Percentiles rank a stretch among this genome's conserved stretches.
Evolutionary conservation across 176 grass and related monocot genomes (phyloP).

Genomic region (Carex kokanica): DNA sequence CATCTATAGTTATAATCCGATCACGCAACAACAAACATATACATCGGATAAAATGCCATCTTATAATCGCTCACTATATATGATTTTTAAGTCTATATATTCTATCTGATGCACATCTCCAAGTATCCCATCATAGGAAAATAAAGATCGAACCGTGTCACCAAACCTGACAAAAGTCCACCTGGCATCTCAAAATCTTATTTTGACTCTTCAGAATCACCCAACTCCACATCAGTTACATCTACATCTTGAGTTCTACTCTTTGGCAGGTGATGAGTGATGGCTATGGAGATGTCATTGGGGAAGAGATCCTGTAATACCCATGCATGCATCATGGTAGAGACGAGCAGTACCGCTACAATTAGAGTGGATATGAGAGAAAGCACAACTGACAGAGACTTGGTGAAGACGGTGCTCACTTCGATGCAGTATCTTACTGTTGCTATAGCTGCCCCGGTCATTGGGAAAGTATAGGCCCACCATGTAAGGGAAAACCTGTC

Average conservation of each 20-base stretch:
- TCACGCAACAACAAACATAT: not conserved
- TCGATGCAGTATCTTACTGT: constrained; percentile 73
- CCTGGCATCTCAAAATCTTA: not conserved
- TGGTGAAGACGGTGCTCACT: constrained; percentile 69
- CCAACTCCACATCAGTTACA: constrained; percentile 7
- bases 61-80: not conserved
- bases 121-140: not conserved
- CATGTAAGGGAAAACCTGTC: constrained; percentile 78
- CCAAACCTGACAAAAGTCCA: not conserved
- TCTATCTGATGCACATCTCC: not conserved
- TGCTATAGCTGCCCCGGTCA: constrained; percentile 77
- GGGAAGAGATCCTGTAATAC: constrained; percentile 79
- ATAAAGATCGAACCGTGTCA: not conserved
- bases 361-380: constrained; percentile 46
- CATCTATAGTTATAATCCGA: not conserved
- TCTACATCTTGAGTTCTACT: not conserved
- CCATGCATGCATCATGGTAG: constrained; percentile 71
- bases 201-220: constrained; percentile 2
- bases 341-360: constrained; percentile 45
- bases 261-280: constrained; percentile 31
- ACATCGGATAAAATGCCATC: not conserved
- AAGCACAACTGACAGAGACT: constrained; percentile 54
- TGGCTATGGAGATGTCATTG: constrained; percentile 98
- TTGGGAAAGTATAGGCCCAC: constrained; percentile 98
- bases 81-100: not conserved